phyloP scores from a whole-genome alignment of 139 green algal genomes.

The Dunaliella primolecta region DNA sequence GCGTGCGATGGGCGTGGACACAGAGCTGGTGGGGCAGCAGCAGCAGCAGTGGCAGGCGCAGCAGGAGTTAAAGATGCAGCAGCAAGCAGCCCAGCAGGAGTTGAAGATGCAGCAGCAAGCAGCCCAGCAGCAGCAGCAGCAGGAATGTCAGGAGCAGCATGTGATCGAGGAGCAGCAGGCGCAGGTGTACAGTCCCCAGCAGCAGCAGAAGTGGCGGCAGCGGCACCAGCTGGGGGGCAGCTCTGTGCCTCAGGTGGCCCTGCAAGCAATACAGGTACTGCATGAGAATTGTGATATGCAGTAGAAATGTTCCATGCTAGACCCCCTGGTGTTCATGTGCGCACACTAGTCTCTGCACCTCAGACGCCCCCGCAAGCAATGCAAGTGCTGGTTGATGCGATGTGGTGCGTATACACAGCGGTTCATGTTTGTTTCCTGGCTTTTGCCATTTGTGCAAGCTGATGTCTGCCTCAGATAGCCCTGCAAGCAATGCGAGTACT shows the following conservation, averaged over 20 bases:
- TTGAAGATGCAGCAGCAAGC: not conserved
- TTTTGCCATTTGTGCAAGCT: too few relatives aligned
- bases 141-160: not conserved
- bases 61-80: constrained; percentile 5
- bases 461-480: too few relatives aligned
- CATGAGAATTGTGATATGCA: too few relatives aligned
- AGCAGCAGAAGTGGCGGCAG: not conserved
- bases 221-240: not conserved
- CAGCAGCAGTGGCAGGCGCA: constrained; percentile 11
- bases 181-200: not conserved
- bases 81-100: constrained; percentile 4
- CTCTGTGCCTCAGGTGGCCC: not conserved
- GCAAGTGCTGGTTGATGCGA: too few relatives aligned
- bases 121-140: not conserved
- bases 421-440: too few relatives aligned
- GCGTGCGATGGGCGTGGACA: constrained; percentile 49
- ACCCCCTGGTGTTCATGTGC: too few relatives aligned
- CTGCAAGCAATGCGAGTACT: too few relatives aligned
- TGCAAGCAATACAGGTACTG: not conserved
- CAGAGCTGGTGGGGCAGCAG: constrained; percentile 27
- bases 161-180: constrained; percentile 10
- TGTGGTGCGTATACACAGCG: too few relatives aligned
- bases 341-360: too few relatives aligned
- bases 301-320: too few relatives aligned
- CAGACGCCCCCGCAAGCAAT: too few relatives aligned